Base-by-base conservation (phyloP, 2,329 filamentous ascomycete species). In the Ophiostoma ips region DNA sequence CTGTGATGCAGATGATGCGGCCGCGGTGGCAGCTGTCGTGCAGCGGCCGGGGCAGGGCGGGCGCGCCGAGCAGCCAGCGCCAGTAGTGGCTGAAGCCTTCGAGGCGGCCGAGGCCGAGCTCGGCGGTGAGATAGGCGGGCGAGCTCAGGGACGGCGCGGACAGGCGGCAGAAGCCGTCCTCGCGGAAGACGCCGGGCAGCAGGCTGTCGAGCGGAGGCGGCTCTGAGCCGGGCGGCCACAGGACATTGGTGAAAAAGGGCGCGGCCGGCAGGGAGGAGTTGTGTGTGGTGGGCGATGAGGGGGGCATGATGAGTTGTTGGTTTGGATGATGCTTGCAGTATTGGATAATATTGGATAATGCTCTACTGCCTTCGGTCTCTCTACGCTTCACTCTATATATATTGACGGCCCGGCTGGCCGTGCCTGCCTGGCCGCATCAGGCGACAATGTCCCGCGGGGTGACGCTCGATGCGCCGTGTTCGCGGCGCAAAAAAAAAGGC, bases 1-100 rank as follows among this genome's bases (percentile, higher is more conserved):
- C 61, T 3, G 57, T 59, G 28, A 64, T 44, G 19, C 58, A 48
- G 16, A 63, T 55, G 5, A 54, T 48, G n/a, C 58, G 52, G 21
- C 52, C 53, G 3, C 52, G 54, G 34, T 55, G 50, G 3, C 44
- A 46, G 41, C 56, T 54, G 53, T 58, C 52, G 48, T 60, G 58
- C 48, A 60, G 52, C 6, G 58, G 56, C 9, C 56, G 55, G 12
- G 58, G 58, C 38, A 57, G 52, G 2, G 50, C 50, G 1, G 55
- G 55, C 28, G 52, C 30, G 21, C 53, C 53, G 3, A 57, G 54
- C 49, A 57, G 55, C 55, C 55, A 57, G 49, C 56, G 55, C 55
- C 54, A 56, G 53, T 55, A 54, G 51, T 52, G 51, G 47, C 16
- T n/a, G 47, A 51, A 53, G 46, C 50, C 50, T 41, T 56, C 55